These are phyloP conservation scores for Rhododendron ferrugineum DNA, from an alignment of 148 eudicot genomes.

Conservation along the genomic window DNA sequence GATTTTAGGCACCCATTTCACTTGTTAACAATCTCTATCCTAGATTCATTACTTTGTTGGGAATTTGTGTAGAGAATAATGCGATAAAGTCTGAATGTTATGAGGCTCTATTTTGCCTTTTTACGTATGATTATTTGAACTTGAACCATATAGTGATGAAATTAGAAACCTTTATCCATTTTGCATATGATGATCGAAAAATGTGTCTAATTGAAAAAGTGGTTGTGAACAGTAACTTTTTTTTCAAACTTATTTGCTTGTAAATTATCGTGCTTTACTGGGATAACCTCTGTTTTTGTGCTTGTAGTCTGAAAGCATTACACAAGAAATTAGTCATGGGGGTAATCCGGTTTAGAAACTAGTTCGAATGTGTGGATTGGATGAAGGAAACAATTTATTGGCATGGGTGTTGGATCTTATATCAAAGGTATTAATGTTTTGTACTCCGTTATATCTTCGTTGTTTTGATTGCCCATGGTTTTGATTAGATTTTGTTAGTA, in stretches of 20 bases:
- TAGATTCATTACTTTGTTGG: neutral
- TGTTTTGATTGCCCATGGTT: neutral
- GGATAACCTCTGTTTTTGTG: slow-evolving; percentile 7
- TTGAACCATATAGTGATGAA: neutral
- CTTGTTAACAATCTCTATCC: neutral
- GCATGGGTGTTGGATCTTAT: slow-evolving; percentile 80
- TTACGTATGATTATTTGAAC: neutral
- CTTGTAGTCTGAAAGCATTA: slow-evolving; percentile 74
- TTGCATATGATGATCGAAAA: neutral
- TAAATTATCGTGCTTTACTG: neutral
- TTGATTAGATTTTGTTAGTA: neutral
- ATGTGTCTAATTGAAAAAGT: neutral
- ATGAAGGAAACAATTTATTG: slow-evolving; percentile 50
- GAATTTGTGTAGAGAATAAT: neutral
- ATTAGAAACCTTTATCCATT: neutral
- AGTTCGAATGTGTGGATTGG: slow-evolving; percentile 61
- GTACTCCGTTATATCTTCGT: neutral
- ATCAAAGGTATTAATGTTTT: slow-evolving; percentile 55
- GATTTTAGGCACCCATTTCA: neutral
- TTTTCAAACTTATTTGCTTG: neutral
- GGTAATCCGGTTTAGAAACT: slow-evolving; percentile 72
- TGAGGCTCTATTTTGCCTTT: neutral
- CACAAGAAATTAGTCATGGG: slow-evolving; percentile 56
- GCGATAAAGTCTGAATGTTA: neutral
- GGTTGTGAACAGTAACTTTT: neutral